Base-by-base conservation (phyloP, 129 eudicot species). In the Helichrysum umbraculigerum region DNA sequence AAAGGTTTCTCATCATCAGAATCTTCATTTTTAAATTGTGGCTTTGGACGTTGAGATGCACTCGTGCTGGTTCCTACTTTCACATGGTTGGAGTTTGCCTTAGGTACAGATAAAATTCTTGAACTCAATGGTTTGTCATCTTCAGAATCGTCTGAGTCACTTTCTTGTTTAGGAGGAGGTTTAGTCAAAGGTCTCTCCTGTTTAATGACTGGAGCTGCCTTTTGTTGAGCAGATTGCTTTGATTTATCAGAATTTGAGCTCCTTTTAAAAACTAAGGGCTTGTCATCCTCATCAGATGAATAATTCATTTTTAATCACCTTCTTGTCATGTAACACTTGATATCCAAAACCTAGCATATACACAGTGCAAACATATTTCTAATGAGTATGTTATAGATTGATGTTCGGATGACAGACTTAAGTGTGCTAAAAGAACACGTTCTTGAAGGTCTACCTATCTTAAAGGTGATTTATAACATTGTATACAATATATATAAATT, bases 121-220 rank as follows among this genome's bases (percentile, higher is more conserved):
- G 83, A 63, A 79, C 87, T 88, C 64, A 93, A 80, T 33, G 96
- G 97, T 82, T 80, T 84, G 58, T 88, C 90, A 85, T 93, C 98
- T 37, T 88, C 98, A 4, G 94, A 90, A 81, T 87, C 96, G 76
- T 87, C 96, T 0, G 88, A 82, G 6, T 84, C 89, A 28, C 74
- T 76, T 9, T 70, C 69, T 59, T 50, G 81, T 73, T 73, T 77
- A 51, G 54, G 72, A 65, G 76, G 58, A 76, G 85, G 77, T 72
- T 75, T 85, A 57, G 29, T 0, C 6, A 56, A 78, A 19, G 85
- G 85, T 72, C 25, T 71, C 20, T 21, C 77, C 70, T 44, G 76
- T 56, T 32, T 78, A 63, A 63, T 33, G 16, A 54, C 33, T 17
- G 75, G 34, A 74, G 79, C 2, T 41, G 76, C 34, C 71, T 68